Evolutionary conservation across 1,139 yeast species (phyloP), one percentile per base, ranked within the genome.

Genomic region (Debaryomyces udenii): DNA sequence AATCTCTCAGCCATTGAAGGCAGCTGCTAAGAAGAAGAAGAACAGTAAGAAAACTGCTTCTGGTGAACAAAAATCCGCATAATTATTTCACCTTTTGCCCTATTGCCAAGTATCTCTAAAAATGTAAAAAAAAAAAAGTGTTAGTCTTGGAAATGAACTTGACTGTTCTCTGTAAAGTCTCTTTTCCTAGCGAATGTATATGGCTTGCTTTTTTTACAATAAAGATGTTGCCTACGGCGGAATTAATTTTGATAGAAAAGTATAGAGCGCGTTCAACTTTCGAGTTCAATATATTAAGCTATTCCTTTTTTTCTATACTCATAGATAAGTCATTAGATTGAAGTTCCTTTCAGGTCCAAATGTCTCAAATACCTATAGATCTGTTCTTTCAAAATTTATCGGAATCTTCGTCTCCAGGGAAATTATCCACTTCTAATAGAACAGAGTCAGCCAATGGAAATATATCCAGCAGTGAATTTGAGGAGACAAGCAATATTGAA

Each of bases 1-100:
- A 46, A 64, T 85, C 52, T 66, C 81, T 44, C 68, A 77, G 47
- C 82, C 90, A 34, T 66, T 69, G 50, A 74, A 80, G 58, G 73
- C 74, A 62, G 62, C 70, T 41, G 69, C 69, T 60, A 77, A 78
- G 63, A 78, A 79, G 70, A 76, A 76, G 66, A 70, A 74, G 55
- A 66, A 71, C 61, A 64, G 41, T 49, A 64, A 43, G 51, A 38
- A 50, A 46, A 23, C 43, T 20, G 39, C 42, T 31, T 24, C 32
- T n/a, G 41, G 24, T 5, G 36, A 24, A 7, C 27, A 26, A 3
- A n/a, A 22, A 14, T 38, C 40, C 20, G 20, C 37, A 26, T 34
- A 34, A 14, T 9, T 14, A 15, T 34, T 20, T 20, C 22, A 20
- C 7, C 22, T 6, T 20, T 7, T 20, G 7, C 7, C 7, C 7